Evolutionary conservation across 371 early-diverging fungal species (phyloP).

Genomic region (Mucor sp.): DNA sequence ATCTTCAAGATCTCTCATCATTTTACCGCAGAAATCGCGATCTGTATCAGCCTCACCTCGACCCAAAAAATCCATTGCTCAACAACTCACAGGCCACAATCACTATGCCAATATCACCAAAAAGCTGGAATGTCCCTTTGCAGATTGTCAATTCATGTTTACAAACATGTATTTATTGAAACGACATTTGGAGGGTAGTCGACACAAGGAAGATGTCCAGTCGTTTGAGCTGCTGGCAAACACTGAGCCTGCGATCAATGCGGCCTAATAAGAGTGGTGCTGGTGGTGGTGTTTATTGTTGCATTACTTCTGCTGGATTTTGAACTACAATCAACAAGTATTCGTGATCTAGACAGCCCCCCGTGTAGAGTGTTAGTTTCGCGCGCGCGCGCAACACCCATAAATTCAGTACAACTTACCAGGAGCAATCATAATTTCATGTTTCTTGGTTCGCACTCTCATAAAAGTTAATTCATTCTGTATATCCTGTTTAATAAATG

Average conservation of each 20-base stretch:
- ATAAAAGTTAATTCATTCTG: constrained; percentile 93
- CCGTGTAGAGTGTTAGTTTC: too few species aligned
- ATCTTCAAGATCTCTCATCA: background rate
- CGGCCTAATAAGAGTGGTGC: background rate
- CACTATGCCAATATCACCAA: constrained; percentile 17
- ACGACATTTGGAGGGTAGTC: constrained; percentile 35
- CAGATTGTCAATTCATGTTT: constrained; percentile 21
- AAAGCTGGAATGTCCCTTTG: constrained; percentile 23
- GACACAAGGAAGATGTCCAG: constrained; percentile 25
- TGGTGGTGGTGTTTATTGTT: constrained; percentile 24
- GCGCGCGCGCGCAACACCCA: too few species aligned
- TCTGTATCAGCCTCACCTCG: background rate
- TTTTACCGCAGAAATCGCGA: background rate
- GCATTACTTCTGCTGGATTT: constrained; percentile 62
- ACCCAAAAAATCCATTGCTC: constrained; percentile 17
- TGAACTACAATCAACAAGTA: constrained; percentile 90
- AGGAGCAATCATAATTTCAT: constrained; percentile 95
- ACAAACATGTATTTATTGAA: constrained; percentile 22
- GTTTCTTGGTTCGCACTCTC: constrained; percentile 89
- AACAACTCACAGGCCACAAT: constrained; percentile 21
- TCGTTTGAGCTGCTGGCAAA: background rate
- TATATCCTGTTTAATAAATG: background rate
- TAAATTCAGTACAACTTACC: constrained; percentile 45
- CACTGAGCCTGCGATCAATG: background rate
- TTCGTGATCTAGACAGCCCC: constrained; percentile 71